Conservation (phyloP, 2,329 filamentous ascomycete species). For the Penicillium italicum region DNA sequence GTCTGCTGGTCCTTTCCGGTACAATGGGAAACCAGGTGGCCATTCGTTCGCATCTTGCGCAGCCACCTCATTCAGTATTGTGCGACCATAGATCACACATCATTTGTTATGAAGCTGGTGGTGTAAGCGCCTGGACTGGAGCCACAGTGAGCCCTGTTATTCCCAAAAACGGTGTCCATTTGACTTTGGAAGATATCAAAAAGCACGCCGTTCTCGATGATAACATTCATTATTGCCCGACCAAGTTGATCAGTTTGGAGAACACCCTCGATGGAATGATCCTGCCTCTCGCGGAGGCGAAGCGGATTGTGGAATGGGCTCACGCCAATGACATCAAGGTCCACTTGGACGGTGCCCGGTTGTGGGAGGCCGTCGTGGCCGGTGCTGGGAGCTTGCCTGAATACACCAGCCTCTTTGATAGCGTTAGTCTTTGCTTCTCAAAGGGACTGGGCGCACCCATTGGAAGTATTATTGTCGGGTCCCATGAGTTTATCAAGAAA, state of each 20-base stretch:
- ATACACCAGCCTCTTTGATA: constrained; percentile 68
- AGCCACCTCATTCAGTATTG: constrained; percentile 76
- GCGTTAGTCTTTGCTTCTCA: constrained; percentile 72
- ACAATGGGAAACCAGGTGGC: constrained; percentile 94
- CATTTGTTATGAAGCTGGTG: constrained; percentile 61
- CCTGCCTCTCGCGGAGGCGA: constrained; percentile 69
- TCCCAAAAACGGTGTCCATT: constrained; percentile 66
- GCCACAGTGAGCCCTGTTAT: constrained; percentile 65
- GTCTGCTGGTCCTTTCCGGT: constrained; percentile 78
- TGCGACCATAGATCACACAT: constrained; percentile 79
- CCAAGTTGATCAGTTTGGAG: constrained; percentile 75
- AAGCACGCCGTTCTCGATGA: constrained; percentile 59
- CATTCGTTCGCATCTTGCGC: constrained; percentile 69
- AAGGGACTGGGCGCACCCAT: constrained; percentile 81
- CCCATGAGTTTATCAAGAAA: constrained; percentile 57
- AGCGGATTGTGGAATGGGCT: constrained; percentile 67
- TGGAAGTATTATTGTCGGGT: constrained; percentile 68
- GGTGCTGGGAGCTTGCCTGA: constrained; percentile 65
- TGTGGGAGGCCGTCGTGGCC: constrained; percentile 77
- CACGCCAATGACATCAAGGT: constrained; percentile 61
- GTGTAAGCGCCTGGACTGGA: constrained; percentile 67
- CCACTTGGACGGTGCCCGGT: constrained; percentile 73
- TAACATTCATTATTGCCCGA: constrained; percentile 75
- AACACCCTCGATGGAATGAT: constrained; percentile 80
- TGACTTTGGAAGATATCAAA: constrained; percentile 73